A percentile compares a stretch with the other conserved stretches of the same genome.
Conservation (phyloP, 2,329 filamentous ascomycete species). For the Colletotrichum agaves region DNA sequence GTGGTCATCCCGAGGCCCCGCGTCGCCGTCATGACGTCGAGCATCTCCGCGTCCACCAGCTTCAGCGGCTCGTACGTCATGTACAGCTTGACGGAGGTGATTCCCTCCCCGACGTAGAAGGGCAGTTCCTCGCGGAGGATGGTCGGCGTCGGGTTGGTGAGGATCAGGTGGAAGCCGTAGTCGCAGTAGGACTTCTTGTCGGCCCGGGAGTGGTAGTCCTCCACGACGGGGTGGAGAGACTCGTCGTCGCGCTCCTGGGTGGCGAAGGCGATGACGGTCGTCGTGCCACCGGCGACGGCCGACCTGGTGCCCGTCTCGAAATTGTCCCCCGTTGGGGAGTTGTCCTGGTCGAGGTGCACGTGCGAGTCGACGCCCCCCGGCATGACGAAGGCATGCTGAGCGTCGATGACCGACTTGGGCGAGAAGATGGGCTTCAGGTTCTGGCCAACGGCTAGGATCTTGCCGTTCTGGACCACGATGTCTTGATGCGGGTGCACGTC, state of each 20-base stretch:
- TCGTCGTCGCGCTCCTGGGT: slow-evolving; percentile 59
- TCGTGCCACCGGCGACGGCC: slow-evolving; percentile 68
- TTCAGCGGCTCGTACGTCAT: slow-evolving; percentile 64
- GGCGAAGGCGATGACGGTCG: slow-evolving; percentile 68
- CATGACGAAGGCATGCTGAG: slow-evolving; percentile 35
- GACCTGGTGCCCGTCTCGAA: slow-evolving; percentile 59
- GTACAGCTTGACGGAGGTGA: slow-evolving; percentile 62
- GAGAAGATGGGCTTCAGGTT: slow-evolving; percentile 13
- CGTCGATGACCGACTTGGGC: slow-evolving; percentile 8
- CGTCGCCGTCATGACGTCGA: slow-evolving; percentile 61
- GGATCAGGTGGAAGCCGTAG: slow-evolving; percentile 65
- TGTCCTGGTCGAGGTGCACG: slow-evolving; percentile 51
- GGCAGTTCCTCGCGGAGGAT: slow-evolving; percentile 51
- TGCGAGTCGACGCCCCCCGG: slow-evolving; percentile 54
- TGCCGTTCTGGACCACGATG: slow-evolving; percentile 23
- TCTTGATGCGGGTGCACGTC: slow-evolving; percentile 22
- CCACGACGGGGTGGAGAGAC: slow-evolving; percentile 57
- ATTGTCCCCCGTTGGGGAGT: slow-evolving; percentile 42
- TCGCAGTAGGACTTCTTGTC: slow-evolving; percentile 61
- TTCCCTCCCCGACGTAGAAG: slow-evolving; percentile 51
- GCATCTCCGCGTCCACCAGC: slow-evolving; percentile 59
- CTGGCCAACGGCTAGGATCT: slow-evolving; percentile 21
- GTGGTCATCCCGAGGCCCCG: slow-evolving; percentile 47
- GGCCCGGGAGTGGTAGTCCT: slow-evolving; percentile 58
- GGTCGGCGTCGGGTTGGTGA: slow-evolving; percentile 55